These are phyloP conservation scores for Dentipellis fragilis DNA, from an alignment of 768 basidiomycete genomes.

Conservation along the genomic window DNA sequence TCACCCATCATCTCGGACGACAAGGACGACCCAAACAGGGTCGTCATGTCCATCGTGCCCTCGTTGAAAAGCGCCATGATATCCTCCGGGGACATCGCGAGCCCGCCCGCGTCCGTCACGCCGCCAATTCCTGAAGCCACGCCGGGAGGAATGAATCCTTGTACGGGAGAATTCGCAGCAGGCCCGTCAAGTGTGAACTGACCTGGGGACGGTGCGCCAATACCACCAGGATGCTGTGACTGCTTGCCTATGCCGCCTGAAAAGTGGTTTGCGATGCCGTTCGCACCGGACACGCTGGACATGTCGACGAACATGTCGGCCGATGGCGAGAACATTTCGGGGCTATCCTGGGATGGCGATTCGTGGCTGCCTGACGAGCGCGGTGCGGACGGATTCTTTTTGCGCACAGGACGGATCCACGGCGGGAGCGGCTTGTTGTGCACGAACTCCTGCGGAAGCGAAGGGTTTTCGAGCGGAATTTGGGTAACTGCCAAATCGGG, in stretches of 20 bases:
- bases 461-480: slow-evolving; percentile 69
- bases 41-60: neutral
- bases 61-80: slow-evolving; percentile 10
- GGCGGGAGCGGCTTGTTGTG: slow-evolving; percentile 52
- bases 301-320: slow-evolving; percentile 4
- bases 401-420: slow-evolving; percentile 85
- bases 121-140: neutral
- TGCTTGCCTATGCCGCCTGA: neutral
- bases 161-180: too few relatives aligned
- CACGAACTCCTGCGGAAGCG: slow-evolving; percentile 39
- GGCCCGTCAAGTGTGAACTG: too few relatives aligned
- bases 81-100: slow-evolving; percentile 2
- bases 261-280: neutral
- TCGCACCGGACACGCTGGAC: neutral
- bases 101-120: neutral
- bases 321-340: slow-evolving; percentile 3
- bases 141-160: neutral
- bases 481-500: slow-evolving; percentile 48
- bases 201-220: too few relatives aligned
- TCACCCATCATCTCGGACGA: neutral
- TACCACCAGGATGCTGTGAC: neutral
- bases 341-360: slow-evolving; percentile 7
- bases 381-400: slow-evolving; percentile 48
- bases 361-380: slow-evolving; percentile 23
- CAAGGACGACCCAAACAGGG: neutral